Evolutionary conservation across 1,284 basidiomycete genomes (phyloP).

Genomic region (Marasmius oreades): DNA sequence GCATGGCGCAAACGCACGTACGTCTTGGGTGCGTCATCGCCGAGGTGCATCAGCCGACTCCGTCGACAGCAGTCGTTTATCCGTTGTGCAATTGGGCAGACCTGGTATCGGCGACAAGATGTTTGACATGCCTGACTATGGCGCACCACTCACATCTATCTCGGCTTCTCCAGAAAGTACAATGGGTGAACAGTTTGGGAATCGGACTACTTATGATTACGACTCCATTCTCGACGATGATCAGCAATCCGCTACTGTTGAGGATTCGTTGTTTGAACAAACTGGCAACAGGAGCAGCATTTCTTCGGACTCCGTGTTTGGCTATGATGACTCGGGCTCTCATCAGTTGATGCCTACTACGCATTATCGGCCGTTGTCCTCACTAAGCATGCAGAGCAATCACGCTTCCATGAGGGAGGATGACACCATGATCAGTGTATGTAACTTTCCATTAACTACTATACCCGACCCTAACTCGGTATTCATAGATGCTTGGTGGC

Average conservation of each 20-base stretch:
- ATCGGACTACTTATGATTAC: constrained; percentile 34
- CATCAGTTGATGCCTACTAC: constrained; percentile 34
- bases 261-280: constrained; percentile 68
- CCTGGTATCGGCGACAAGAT: constrained; percentile 86
- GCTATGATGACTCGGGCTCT: constrained; percentile 37
- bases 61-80: constrained; percentile 54
- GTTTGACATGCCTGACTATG: constrained; percentile 65
- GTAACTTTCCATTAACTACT: constrained; percentile 21
- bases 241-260: constrained; percentile 30
- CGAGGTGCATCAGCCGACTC: constrained; percentile 66
- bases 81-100: constrained; percentile 53
- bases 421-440: constrained; percentile 76
- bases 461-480: constrained; percentile 11
- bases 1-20: constrained; percentile 49
- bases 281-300: constrained; percentile 47
- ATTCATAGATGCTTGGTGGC: constrained; percentile 67
- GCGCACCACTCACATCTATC: constrained; percentile 61
- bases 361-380: constrained; percentile 61
- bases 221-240: constrained; percentile 64
- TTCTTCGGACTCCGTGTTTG: constrained; percentile 67
- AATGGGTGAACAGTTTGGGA: constrained; percentile 9
- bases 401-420: constrained; percentile 60
- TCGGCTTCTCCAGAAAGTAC: constrained; percentile 56
- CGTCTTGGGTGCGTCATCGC: constrained; percentile 60
- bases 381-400: constrained; percentile 49